Evolutionary conservation across 108 stramenopile species (phyloP).

Genomic region (Nitzschia sp.): DNA sequence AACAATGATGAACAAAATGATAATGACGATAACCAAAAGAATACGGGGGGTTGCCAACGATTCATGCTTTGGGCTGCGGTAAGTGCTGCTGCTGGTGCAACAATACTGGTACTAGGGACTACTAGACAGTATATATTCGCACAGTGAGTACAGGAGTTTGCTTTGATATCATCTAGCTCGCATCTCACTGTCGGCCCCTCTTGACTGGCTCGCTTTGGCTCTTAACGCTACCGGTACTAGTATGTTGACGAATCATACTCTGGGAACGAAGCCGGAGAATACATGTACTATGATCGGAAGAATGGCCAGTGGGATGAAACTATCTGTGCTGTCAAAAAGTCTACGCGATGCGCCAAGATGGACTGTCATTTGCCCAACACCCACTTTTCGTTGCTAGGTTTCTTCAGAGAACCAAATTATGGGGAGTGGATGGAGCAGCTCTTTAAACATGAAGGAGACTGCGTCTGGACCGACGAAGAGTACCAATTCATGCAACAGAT

Average conservation of each 20-base stretch:
- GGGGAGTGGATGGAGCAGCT: conserved; percentile 63
- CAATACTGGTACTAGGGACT: neutral
- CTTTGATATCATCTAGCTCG: too few species aligned
- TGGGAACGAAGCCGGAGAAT: conserved; percentile 56
- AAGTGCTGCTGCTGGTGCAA: conserved; percentile 1
- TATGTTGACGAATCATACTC: conserved; percentile 53
- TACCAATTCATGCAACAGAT: conserved; percentile 47
- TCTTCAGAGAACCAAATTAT: conserved; percentile 54
- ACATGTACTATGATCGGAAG: conserved; percentile 40
- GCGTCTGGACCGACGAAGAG: conserved; percentile 55
- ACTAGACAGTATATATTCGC: too few species aligned
- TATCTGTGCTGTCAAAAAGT: conserved; percentile 22
- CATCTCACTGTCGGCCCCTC: neutral
- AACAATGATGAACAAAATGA: neutral
- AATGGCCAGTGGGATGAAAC: conserved; percentile 37
- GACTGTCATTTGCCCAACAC: conserved; percentile 61
- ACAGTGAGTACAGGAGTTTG: too few species aligned
- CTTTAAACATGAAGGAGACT: conserved; percentile 61
- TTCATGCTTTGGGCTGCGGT: conserved; percentile 60
- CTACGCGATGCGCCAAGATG: conserved; percentile 53
- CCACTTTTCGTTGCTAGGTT: conserved; percentile 49
- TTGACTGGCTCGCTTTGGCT: neutral
- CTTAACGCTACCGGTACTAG: neutral
- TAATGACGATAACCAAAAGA: neutral
- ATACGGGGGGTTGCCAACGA: conserved; percentile 29